These are phyloP conservation scores for Suillus americanus DNA, from an alignment of 768 basidiomycete genomes.

Conservation along the genomic window DNA sequence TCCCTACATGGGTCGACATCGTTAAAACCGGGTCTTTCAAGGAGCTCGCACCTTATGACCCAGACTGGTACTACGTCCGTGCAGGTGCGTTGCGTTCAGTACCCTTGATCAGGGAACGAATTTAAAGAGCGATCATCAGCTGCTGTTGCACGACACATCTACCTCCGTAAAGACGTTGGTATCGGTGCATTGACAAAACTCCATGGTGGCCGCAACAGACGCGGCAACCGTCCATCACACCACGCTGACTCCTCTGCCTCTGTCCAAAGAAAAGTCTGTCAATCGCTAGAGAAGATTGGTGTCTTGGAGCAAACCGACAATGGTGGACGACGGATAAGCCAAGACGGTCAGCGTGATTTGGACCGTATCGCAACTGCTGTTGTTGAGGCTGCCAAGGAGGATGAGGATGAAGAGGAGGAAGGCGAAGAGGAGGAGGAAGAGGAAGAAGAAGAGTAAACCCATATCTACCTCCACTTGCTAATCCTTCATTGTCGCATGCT, in stretches of 20 bases:
- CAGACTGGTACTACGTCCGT: constrained; percentile 99
- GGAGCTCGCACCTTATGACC: constrained; percentile 98
- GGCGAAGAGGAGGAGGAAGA: constrained; percentile 63
- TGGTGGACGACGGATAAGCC: constrained; percentile 93
- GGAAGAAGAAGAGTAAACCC: constrained; percentile 42
- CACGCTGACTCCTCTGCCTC: constrained; percentile 84
- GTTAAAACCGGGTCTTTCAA: constrained; percentile 98
- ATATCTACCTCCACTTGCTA: constrained; percentile 16
- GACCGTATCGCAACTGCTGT: constrained; percentile 93
- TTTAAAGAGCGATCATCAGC: constrained; percentile 44
- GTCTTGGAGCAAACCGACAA: constrained; percentile 92
- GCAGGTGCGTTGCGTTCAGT: constrained; percentile 60
- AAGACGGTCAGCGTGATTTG: constrained; percentile 95
- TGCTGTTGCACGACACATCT: constrained; percentile 97
- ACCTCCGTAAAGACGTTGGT: constrained; percentile 97
- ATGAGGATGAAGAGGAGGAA: constrained; percentile 74
- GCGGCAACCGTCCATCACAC: constrained; percentile 96
- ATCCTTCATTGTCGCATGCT: constrained; percentile 21
- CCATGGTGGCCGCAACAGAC: constrained; percentile 93
- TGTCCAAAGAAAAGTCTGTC: constrained; percentile 94
- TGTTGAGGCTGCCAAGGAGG: constrained; percentile 73
- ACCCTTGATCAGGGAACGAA: not conserved
- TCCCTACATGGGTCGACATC: constrained; percentile 96
- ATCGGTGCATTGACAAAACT: constrained; percentile 93
- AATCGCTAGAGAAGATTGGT: constrained; percentile 97